Percentiles rank a stretch among this genome's conserved stretches.
These are phyloP conservation scores for Apiosordaria backusii DNA, from an alignment of 495 filamentous ascomycete species.

Conservation along the genomic window DNA sequence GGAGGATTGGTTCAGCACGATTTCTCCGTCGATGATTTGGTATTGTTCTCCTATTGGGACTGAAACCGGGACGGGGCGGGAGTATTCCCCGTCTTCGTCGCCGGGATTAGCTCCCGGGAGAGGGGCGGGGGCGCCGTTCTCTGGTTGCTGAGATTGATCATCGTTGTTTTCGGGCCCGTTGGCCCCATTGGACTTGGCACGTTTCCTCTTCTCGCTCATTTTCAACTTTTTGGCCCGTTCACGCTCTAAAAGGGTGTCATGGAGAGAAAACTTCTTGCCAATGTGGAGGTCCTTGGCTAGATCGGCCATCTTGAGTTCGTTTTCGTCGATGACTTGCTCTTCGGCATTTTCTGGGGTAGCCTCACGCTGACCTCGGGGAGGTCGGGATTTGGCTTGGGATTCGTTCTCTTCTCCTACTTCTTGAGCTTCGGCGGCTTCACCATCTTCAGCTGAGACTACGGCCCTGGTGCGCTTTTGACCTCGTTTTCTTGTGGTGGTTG, in stretches of 20 bases:
- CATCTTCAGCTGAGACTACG: neutral
- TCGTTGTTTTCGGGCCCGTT: constrained; percentile 15
- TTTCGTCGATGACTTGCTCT: constrained; percentile 61
- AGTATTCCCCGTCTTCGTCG: neutral
- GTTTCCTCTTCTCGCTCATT: constrained; percentile 35
- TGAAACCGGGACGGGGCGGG: neutral
- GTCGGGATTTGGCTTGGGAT: constrained; percentile 8
- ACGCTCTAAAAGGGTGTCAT: constrained; percentile 51
- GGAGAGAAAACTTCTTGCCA: constrained; percentile 75
- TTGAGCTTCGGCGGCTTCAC: neutral
- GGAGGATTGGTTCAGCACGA: constrained; percentile 73
- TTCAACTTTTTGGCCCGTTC: constrained; percentile 42
- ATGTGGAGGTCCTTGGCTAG: constrained; percentile 71
- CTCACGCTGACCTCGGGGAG: constrained; percentile 32
- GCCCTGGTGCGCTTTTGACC: constrained; percentile 13
- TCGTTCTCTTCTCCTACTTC: constrained; percentile 27
- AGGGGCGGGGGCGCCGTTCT: neutral
- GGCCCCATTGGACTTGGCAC: constrained; percentile 15
- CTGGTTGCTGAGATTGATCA: neutral
- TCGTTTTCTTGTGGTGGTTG: constrained; percentile 2
- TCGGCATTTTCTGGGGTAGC: constrained; percentile 78
- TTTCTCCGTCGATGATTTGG: constrained; percentile 75
- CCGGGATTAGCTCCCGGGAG: constrained; percentile 10
- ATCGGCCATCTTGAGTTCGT: constrained; percentile 75
- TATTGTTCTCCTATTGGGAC: constrained; percentile 28